Evolutionary conservation across 495 filamentous ascomycete genomes (phyloP).

Genomic region (Pyrenula aspistea): DNA sequence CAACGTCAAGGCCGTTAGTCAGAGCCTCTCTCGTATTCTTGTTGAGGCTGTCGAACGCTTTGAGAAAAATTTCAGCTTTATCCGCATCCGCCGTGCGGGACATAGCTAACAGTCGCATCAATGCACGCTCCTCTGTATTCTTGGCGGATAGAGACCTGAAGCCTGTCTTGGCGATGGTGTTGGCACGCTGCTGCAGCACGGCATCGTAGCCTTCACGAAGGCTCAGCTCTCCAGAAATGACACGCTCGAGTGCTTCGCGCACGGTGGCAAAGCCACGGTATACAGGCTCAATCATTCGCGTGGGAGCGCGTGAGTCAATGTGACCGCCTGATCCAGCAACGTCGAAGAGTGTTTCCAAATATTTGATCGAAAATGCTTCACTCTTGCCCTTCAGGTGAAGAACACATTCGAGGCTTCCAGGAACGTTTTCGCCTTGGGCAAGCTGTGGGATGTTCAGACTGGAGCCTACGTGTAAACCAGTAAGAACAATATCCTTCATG

Average conservation of each 20-base stretch:
- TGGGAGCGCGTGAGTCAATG: conserved; percentile 16
- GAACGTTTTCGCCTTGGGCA: conserved; percentile 21
- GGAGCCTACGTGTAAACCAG: conserved; percentile 25
- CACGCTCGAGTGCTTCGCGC: conserved; percentile 9
- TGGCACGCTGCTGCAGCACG: conserved; percentile 5
- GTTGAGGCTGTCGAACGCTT: conserved; percentile 8
- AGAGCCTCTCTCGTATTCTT: conserved; percentile 1
- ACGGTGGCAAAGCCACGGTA: conserved; percentile 15
- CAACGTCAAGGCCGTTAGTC: conserved; percentile 12
- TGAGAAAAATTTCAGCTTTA: conserved; percentile 6
- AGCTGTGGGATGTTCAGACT: conserved; percentile 26
- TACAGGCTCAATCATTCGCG: conserved; percentile 20
- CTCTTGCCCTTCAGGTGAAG: conserved; percentile 7
- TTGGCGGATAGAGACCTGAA: conserved; percentile 2
- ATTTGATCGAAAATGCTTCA: conserved; percentile 18
- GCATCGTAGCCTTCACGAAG: conserved; percentile 17
- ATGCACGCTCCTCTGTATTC: conserved; percentile 5
- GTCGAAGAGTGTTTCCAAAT: conserved; percentile 21
- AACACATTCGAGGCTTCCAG: conserved; percentile 11
- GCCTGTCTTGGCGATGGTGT: conserved; percentile 1
- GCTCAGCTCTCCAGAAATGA: conserved; percentile 5
- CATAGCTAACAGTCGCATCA: conserved; percentile 15
- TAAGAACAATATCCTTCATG: conserved; percentile 16
- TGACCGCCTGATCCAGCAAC: conserved; percentile 26
- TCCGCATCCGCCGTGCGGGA: conserved; percentile 8